phyloP scores from a whole-genome alignment of 75 land plant species.

The Cupressus sempervirens region DNA sequence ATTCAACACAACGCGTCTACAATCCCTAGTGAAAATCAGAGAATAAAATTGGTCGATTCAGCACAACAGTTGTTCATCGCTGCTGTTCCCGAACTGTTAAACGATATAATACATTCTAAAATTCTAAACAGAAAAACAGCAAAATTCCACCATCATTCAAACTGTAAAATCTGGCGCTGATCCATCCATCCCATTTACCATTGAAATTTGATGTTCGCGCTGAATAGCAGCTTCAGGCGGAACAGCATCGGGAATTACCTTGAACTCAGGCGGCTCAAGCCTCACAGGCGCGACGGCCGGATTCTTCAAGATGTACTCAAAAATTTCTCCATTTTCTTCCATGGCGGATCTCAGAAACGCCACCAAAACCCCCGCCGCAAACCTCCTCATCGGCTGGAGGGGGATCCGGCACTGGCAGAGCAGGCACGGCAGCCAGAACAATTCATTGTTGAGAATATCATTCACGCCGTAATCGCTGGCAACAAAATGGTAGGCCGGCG shows the following conservation, averaged over 20 bases:
- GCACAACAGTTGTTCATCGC: too few species aligned
- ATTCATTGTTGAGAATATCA: slow-evolving; percentile 12
- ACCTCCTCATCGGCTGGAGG: slow-evolving; percentile 14
- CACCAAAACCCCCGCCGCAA: slow-evolving; percentile 13
- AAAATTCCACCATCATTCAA: too few species aligned
- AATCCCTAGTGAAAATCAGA: too few species aligned
- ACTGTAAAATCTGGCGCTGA: too few species aligned
- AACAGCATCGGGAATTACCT: not conserved
- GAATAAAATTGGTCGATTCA: too few species aligned
- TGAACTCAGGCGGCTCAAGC: not conserved
- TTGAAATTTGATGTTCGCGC: too few species aligned
- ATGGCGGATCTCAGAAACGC: slow-evolving; percentile 11
- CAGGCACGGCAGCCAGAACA: not conserved
- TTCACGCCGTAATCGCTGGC: slow-evolving; percentile 9
- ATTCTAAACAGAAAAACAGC: too few species aligned
- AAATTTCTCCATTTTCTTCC: not conserved
- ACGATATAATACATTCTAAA: too few species aligned
- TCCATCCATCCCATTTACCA: too few species aligned
- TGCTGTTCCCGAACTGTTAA: too few species aligned
- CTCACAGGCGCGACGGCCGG: not conserved
- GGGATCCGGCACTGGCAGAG: not conserved
- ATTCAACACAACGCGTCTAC: too few species aligned
- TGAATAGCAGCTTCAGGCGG: too few species aligned
- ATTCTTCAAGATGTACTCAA: not conserved
- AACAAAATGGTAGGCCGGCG: slow-evolving; percentile 12